A percentile compares a stretch with the other conserved stretches of the same genome.
Evolutionary conservation across 2,329 filamentous ascomycete genomes (phyloP).

Genomic region (Colletotrichum gloeosporioides): DNA sequence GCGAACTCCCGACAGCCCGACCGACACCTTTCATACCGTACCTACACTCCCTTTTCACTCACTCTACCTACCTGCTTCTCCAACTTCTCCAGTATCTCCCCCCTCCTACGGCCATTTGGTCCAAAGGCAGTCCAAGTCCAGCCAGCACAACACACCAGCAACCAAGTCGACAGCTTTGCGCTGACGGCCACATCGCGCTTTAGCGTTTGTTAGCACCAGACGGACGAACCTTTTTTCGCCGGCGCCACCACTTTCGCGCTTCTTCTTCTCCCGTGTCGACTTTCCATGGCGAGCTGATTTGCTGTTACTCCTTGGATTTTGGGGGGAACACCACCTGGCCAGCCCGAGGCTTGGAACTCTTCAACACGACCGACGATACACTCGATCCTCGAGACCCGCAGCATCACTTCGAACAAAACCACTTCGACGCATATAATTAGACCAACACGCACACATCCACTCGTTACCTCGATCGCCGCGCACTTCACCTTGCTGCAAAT

Average conservation of each 20-base stretch:
- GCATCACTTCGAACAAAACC: background rate
- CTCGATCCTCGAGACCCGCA: background rate
- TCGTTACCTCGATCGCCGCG: conserved; percentile 5
- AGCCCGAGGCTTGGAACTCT: background rate
- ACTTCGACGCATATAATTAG: background rate
- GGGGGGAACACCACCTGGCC: conserved; percentile 4
- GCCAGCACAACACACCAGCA: background rate
- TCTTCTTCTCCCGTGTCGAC: background rate
- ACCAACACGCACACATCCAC: background rate
- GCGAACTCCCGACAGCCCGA: conserved; percentile 11
- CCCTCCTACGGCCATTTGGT: background rate
- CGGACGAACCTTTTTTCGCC: conserved; percentile 12
- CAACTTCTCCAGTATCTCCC: background rate
- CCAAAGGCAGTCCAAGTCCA: background rate
- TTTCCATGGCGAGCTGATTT: conserved; percentile 16
- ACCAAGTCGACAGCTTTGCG: conserved; percentile 9
- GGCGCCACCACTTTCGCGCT: conserved; percentile 16
- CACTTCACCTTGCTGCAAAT: background rate
- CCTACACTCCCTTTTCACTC: background rate
- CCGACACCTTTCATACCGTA: background rate
- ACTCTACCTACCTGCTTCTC: background rate
- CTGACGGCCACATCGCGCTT: conserved; percentile 15
- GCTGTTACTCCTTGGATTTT: conserved; percentile 7
- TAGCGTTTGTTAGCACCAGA: conserved; percentile 17
- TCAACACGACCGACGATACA: background rate